These are phyloP conservation scores for Lachnum nothofagi DNA, from an alignment of 2,329 filamentous ascomycete species.

Conservation along the genomic window DNA sequence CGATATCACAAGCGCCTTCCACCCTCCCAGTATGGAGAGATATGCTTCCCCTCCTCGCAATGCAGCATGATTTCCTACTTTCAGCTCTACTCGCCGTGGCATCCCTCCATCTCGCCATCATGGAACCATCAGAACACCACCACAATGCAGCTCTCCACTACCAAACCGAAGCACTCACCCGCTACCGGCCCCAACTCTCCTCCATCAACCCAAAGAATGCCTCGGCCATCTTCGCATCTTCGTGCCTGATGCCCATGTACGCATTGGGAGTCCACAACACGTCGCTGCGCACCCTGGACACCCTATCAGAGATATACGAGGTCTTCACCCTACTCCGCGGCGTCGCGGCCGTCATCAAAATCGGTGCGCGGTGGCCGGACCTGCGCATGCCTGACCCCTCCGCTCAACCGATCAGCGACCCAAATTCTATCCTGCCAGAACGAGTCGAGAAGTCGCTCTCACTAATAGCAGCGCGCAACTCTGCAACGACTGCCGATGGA, in stretches of 20 bases:
- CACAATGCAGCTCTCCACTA: constrained; percentile 10
- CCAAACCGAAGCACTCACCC: constrained; percentile 5
- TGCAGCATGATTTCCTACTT: constrained; percentile 12
- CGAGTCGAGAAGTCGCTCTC: neutral
- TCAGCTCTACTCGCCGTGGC: constrained; percentile 12
- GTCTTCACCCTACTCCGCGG: constrained; percentile 8
- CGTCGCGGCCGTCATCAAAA: constrained; percentile 1
- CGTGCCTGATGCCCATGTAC: constrained; percentile 9
- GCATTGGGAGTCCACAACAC: constrained; percentile 7
- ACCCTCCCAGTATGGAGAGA: constrained; percentile 6
- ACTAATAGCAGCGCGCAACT: neutral
- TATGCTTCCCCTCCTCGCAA: constrained; percentile 8
- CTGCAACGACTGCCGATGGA: neutral
- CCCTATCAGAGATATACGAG: neutral
- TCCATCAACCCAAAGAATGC: constrained; percentile 4
- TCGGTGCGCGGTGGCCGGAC: constrained; percentile 4
- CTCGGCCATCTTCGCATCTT: constrained; percentile 11
- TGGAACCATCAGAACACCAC: constrained; percentile 3
- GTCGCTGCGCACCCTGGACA: neutral
- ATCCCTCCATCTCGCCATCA: constrained; percentile 11
- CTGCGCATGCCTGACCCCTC: neutral
- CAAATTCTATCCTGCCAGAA: neutral
- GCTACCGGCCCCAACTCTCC: constrained; percentile 4
- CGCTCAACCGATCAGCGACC: neutral
- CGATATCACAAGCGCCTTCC: constrained; percentile 1